Evolutionary conservation across 306 rosid species (phyloP), one percentile per base, ranked within the genome.

Genomic region (Erythrophleum fordii): DNA sequence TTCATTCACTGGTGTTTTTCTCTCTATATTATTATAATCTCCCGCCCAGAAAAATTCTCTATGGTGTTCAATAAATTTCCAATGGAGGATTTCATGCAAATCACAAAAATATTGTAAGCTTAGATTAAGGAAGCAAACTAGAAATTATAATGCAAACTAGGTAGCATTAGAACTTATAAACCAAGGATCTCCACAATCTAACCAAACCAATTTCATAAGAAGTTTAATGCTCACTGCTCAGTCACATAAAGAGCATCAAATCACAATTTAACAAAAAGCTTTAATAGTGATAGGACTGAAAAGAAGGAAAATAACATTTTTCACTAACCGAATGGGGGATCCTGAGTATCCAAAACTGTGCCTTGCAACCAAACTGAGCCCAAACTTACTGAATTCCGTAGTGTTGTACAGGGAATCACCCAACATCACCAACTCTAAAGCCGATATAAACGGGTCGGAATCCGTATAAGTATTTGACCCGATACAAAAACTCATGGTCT

Each of bases 361-460:
- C 77, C 98, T 87, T 1, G 91, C 85, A 67, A 93, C 81, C 92
- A 90, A 81, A 51, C 85, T 70, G 67, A 93, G 80, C 10, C 85
- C 92, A 73, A 8, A 69, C 0, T 20, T 73, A 18, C 35, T 55
- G 56, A 93, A 96, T 84, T 92, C 91, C 5, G 97, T 96, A 34
- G 94, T 66, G 48, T 93, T 96, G 60, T 96, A 96, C 12, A 92
- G 72, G 1, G 98, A 92, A 42, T 31, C 80, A 0, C 72, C 87
- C 56, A 93, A 83, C 7, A 89, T 77, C 67, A 93, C 80, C 41
- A 96, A 77, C 86, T 96, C 95, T 78, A 96, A 39, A 53, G 98
- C 87, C 70, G 98, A 93, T 3, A 93, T 84, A 83, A 96, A 96
- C 11, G 99, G 99, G 85, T 93, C 98, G 8, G 99, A 90, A 10